Evolutionary conservation across 148 eudicot species (phyloP).

Genomic region (Vaccinium macrocarpon): DNA sequence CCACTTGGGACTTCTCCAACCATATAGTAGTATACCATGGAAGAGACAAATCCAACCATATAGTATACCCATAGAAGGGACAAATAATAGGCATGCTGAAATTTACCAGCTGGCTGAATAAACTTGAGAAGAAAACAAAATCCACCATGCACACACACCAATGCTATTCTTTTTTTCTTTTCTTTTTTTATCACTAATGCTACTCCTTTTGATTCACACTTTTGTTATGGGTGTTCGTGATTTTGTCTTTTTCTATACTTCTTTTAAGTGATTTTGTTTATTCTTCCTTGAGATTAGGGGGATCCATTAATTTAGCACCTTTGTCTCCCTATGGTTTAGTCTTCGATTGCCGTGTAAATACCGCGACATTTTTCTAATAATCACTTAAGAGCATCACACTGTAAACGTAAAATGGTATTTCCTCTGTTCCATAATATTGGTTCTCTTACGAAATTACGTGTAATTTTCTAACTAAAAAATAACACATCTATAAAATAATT

Average conservation of each 20-base stretch:
- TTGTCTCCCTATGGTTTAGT: not conserved
- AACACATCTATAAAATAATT: too few relatives aligned
- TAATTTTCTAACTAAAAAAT: too few relatives aligned
- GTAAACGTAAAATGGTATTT: not conserved
- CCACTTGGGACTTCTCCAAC: too few relatives aligned
- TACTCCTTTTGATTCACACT: not conserved
- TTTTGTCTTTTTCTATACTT: not conserved
- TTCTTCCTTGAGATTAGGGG: not conserved
- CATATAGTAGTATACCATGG: too few relatives aligned
- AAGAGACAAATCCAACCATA: too few relatives aligned
- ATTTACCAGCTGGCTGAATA: not conserved
- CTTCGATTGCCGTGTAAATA: not conserved
- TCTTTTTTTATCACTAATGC: too few relatives aligned
- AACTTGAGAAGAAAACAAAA: not conserved
- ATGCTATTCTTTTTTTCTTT: not conserved
- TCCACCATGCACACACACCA: not conserved
- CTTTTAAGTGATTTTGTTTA: not conserved
- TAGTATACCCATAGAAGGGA: too few relatives aligned
- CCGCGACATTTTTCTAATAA: not conserved
- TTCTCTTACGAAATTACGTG: too few relatives aligned
- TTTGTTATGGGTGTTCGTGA: not conserved
- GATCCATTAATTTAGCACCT: not conserved
- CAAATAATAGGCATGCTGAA: too few relatives aligned
- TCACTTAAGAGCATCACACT: not conserved
- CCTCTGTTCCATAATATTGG: too few relatives aligned